Conservation (phyloP, 2,329 filamentous ascomycete genomes). For the Plectosphaerella sp. region DNA sequence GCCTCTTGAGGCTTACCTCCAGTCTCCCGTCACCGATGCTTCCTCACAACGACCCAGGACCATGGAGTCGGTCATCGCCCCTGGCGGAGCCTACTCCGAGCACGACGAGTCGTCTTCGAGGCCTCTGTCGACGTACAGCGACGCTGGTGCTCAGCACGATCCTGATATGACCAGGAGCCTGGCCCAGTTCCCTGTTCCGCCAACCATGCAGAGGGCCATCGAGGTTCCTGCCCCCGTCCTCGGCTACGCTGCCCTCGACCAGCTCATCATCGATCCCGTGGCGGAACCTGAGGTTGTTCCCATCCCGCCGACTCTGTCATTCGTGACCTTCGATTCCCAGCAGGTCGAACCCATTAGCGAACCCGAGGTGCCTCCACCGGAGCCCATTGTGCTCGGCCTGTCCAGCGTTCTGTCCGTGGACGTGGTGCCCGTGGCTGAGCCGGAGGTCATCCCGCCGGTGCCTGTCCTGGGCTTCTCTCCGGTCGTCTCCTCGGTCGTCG, state of each 20-base stretch:
- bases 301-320: slow-evolving; percentile 28
- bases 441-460: slow-evolving; percentile 20
- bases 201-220: slow-evolving; percentile 30
- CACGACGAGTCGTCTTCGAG: slow-evolving; percentile 26
- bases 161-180: slow-evolving; percentile 46
- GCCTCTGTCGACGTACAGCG: slow-evolving; percentile 49
- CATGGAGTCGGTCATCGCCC: slow-evolving; percentile 33
- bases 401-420: slow-evolving; percentile 17
- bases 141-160: slow-evolving; percentile 48
- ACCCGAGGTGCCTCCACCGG: slow-evolving; percentile 12
- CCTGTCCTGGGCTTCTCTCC: slow-evolving; percentile 22
- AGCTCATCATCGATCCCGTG: slow-evolving; percentile 18
- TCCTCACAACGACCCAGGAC: slow-evolving; percentile 28
- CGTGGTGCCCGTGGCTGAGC: slow-evolving; percentile 22
- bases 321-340: slow-evolving; percentile 41
- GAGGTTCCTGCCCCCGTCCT: slow-evolving; percentile 10
- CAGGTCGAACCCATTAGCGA: slow-evolving; percentile 38
- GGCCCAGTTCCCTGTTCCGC: slow-evolving; percentile 50
- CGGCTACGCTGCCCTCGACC: slow-evolving; percentile 17
- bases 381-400: slow-evolving; percentile 9
- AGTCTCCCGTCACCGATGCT: not conserved
- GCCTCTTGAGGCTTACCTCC: slow-evolving; percentile 15
- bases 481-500: slow-evolving; percentile 23
- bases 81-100: slow-evolving; percentile 9
- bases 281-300: slow-evolving; percentile 15